Base-by-base conservation (phyloP, 441 rosid genomes). In the Manihot esculenta region DNA sequence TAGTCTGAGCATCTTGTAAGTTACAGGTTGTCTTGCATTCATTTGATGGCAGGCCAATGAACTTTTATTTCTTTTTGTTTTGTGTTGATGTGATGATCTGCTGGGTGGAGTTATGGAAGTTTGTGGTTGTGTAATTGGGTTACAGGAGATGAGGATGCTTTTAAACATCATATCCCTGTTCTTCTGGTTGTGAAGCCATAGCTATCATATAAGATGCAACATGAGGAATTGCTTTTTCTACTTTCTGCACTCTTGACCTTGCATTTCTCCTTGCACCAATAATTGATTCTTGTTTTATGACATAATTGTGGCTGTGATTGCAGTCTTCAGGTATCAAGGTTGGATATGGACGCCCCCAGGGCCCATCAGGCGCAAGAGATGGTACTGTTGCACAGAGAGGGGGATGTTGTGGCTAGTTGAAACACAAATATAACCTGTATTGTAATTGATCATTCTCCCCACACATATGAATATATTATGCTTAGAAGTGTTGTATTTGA, bases 241-340 rank as follows among this genome's bases (percentile, higher is more conserved):
- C 21, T 0, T 11, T 64, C 57, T 11, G 55, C 10, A n/a, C n/a
- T n/a, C n/a, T n/a, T 23, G 18, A 10, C 12, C n/a, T 1, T 68
- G 3, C 56, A 23, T 41, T 24, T 21, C 56, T n/a, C 9, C 38
- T n/a, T 51, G 26, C 41, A 24, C 8, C 5, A 44, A 30, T 26
- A 18, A 9, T 71, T 45, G 48, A 38, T 58, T 27, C 38, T 38
- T 33, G 13, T 21, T 35, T 26, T 7, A 11, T 7, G 3, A 23
- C 30, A 21, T 10, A 0, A 55, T 30, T 70, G 35, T 61, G 35
- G 68, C 49, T 50, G 2, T 62, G 42, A 13, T 61, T 71, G 77
- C 87, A 88, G 95, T 90, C 98, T 5, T 90, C 87, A 47, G 98
- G 98, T 76, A 94, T 94, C 62, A 94, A 94, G 80, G 89, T 94